These are phyloP conservation scores for Zopfia rhizophila DNA, from an alignment of 2,329 filamentous ascomycete genomes.

Conservation along the genomic window DNA sequence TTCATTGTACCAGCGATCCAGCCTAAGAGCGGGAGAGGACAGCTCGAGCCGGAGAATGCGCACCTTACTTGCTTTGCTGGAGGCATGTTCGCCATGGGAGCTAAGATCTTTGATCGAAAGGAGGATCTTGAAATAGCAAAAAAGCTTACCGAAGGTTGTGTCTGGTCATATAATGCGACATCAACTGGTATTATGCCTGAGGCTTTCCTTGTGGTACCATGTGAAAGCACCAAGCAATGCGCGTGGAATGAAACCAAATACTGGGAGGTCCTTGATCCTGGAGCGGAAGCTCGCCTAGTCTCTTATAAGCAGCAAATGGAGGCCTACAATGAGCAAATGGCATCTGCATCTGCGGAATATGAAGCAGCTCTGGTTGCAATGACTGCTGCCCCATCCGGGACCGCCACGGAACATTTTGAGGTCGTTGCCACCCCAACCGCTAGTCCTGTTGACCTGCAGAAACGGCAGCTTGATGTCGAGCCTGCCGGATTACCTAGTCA, in stretches of 20 bases:
- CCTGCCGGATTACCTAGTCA: not conserved
- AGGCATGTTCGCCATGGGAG: constrained; percentile 75
- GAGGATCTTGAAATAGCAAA: constrained; percentile 67
- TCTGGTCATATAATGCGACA: constrained; percentile 69
- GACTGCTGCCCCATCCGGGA: constrained; percentile 29
- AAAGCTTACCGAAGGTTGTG: constrained; percentile 70
- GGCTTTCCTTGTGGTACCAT: constrained; percentile 62
- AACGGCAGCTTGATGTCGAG: constrained; percentile 10
- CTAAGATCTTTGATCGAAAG: constrained; percentile 66
- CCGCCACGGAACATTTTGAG: constrained; percentile 20
- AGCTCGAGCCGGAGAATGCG: constrained; percentile 57
- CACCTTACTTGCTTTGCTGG: constrained; percentile 78
- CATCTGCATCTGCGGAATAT: constrained; percentile 43
- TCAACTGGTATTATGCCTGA: constrained; percentile 72
- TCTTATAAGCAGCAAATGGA: constrained; percentile 44
- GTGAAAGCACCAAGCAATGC: constrained; percentile 52
- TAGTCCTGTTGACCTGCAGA: constrained; percentile 25
- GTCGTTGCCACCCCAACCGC: constrained; percentile 27
- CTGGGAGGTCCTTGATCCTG: constrained; percentile 51
- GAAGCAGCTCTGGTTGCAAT: constrained; percentile 38
- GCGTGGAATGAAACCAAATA: constrained; percentile 60
- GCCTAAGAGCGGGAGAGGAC: constrained; percentile 32
- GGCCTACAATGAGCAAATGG: constrained; percentile 45
- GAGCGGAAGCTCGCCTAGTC: constrained; percentile 28
- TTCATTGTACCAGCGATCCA: constrained; percentile 47